A percentile compares a stretch with the other conserved stretches of the same genome.
phyloP scores from a whole-genome alignment of 495 filamentous ascomycete species.

The Tuber brumale region DNA sequence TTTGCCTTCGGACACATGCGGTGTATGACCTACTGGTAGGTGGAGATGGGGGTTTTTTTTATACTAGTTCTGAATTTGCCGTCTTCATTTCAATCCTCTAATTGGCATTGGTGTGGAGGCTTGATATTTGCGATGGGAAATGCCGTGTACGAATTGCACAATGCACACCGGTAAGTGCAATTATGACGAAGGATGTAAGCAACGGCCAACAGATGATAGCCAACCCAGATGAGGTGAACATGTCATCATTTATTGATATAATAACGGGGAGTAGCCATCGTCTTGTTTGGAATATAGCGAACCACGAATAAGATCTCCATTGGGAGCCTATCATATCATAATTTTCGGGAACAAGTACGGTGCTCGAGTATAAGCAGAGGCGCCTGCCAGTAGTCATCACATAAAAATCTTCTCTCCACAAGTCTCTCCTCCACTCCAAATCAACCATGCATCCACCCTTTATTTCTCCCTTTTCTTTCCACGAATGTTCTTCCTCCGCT shows the following conservation, averaged over 20 bases:
- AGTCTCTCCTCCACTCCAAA: not conserved
- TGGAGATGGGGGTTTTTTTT: not conserved
- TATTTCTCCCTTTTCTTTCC: conserved; percentile 46
- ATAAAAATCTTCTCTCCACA: not conserved
- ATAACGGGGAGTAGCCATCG: not conserved
- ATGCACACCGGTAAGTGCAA: not conserved
- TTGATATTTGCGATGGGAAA: not conserved
- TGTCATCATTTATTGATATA: not conserved
- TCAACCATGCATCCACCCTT: not conserved
- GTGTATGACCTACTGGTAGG: not conserved
- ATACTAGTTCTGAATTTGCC: not conserved
- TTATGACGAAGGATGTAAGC: not conserved
- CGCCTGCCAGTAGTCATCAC: not conserved
- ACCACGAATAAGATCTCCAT: not conserved
- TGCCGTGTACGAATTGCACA: not conserved
- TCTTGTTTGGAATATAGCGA: not conserved
- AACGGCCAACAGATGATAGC: not conserved
- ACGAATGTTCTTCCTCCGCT: conserved; percentile 69
- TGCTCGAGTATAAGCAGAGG: not conserved
- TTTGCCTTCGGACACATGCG: not conserved
- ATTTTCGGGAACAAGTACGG: not conserved
- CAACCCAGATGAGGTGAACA: not conserved
- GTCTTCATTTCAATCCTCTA: not conserved
- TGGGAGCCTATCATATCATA: not conserved
- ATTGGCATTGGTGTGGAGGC: not conserved